Conservation (phyloP, 192 early-diverging fungal species). For the Allomyces macrogynus region DNA sequence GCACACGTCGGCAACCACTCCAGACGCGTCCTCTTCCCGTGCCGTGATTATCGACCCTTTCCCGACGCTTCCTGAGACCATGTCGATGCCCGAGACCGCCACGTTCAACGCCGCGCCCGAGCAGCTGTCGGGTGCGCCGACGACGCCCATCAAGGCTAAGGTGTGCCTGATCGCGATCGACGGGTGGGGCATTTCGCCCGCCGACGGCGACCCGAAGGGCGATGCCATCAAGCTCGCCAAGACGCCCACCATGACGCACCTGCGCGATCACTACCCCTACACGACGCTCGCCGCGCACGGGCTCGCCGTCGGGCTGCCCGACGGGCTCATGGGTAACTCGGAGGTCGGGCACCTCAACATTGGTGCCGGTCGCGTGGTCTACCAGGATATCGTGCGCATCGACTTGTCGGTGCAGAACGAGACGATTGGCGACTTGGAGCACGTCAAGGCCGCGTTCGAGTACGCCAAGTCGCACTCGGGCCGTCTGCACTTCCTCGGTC, state of each 20-base stretch:
- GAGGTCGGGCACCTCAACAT: slow-evolving; percentile 99
- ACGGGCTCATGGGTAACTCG: slow-evolving; percentile 99
- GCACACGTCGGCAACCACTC: too few relatives aligned
- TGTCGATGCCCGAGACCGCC: not conserved
- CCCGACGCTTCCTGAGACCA: too few relatives aligned
- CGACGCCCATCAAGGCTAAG: slow-evolving; percentile 24
- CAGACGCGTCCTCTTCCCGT: too few relatives aligned
- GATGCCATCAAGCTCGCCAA: slow-evolving; percentile 83
- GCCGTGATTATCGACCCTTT: too few relatives aligned
- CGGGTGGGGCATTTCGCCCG: slow-evolving; percentile 83
- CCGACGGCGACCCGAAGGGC: slow-evolving; percentile 38
- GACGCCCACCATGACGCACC: slow-evolving; percentile 76
- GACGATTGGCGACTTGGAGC: slow-evolving; percentile 46
- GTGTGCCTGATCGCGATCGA: slow-evolving; percentile 86
- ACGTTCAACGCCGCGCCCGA: not conserved
- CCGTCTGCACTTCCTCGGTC: slow-evolving; percentile 80
- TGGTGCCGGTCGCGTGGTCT: slow-evolving; percentile 95
- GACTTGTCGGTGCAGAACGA: slow-evolving; percentile 77
- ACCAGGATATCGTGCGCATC: slow-evolving; percentile 99
- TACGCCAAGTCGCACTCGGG: slow-evolving; percentile 65
- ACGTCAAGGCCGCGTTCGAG: slow-evolving; percentile 63
- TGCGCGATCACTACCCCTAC: slow-evolving; percentile 54
- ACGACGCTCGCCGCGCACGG: slow-evolving; percentile 82
- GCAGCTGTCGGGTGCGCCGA: not conserved
- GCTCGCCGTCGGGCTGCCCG: slow-evolving; percentile 82